Evolutionary conservation across 2,329 filamentous ascomycete genomes (phyloP), one percentile per base, ranked within the genome.

Genomic region (Penicillium sp.): DNA sequence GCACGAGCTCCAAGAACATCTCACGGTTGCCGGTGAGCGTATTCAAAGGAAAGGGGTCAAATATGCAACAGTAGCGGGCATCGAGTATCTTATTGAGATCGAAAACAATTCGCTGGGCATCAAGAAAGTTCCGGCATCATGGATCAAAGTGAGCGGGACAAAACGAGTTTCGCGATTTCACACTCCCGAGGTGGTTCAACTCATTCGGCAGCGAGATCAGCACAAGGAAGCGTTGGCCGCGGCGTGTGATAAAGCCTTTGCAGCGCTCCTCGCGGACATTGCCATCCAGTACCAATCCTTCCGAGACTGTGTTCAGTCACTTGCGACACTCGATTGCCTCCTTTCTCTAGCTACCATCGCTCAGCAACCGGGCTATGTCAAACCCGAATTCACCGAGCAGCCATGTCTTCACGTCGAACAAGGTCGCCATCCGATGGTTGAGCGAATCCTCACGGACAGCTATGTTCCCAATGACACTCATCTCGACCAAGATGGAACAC

Each of bases 41-140:
- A 74, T 98, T 13, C 83, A 83, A 52, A 85, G 83, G 64, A 86
- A 82, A 57, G 80, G 82, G 39, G 80, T 93, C 24, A 77, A 84
- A 4, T 98, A 95, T 63, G 82, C 83, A 26, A 93, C 88, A 0
- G 87, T 93, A 6, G 81, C 89, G 1, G 90, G 90, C 6, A 95
- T 97, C 58, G 93, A 97, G 65, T 98, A 89, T 64, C 80, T 98
- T 18, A 88, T 98, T 60, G 93, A 97, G 69, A 86, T 98, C 5
- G 79, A 87, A 56, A 96, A 95, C 67, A 77, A 62, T 24, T 73
- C 71, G 9, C 68, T 78, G 1, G 81, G 88, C 46, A 78, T 96
- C 51, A 93, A 90, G 65, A 82, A 85, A 48, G 89, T 98, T 0
- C 93, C 93, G 0, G 91, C 93, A 4, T 94, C 88, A 0, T 98